Evolutionary conservation across 768 basidiomycete genomes (phyloP).

Genomic region (Solioccasus polychromus): DNA sequence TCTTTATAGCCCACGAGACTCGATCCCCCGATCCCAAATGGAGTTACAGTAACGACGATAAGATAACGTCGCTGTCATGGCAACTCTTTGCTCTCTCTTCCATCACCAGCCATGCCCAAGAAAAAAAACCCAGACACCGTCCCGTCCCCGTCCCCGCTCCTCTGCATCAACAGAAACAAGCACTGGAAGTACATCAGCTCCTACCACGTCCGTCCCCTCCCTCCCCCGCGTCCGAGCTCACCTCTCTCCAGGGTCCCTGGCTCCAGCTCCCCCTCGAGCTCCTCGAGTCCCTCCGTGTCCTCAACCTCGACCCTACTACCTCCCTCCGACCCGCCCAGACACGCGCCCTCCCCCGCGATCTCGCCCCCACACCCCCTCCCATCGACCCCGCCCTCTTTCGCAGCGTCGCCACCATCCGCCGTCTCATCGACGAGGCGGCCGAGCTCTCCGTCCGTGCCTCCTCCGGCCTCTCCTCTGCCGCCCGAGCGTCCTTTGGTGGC

Average conservation of each 20-base stretch:
- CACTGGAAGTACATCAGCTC: slow-evolving; percentile 94
- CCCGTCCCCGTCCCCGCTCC: slow-evolving; percentile 42
- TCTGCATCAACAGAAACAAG: slow-evolving; percentile 90
- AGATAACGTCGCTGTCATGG: too few relatives aligned
- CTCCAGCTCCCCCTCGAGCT: slow-evolving; percentile 84
- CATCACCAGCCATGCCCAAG: too few relatives aligned
- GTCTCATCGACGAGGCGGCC: slow-evolving; percentile 85
- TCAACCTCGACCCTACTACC: slow-evolving; percentile 75
- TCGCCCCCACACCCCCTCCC: slow-evolving; percentile 66
- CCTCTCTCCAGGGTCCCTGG: slow-evolving; percentile 73
- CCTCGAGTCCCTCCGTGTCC: slow-evolving; percentile 72
- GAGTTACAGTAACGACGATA: too few relatives aligned
- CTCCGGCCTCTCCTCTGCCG: slow-evolving; percentile 75
- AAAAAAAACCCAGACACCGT: too few relatives aligned
- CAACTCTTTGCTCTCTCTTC: too few relatives aligned
- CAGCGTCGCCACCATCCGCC: slow-evolving; percentile 68
- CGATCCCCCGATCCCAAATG: too few relatives aligned
- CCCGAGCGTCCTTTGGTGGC: slow-evolving; percentile 63
- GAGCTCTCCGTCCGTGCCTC: slow-evolving; percentile 86
- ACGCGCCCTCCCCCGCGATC: not conserved
- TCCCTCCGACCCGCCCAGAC: slow-evolving; percentile 34
- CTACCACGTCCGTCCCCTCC: slow-evolving; percentile 64
- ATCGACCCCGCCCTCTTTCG: slow-evolving; percentile 89
- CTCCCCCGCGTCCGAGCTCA: not conserved
- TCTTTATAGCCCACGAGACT: slow-evolving; percentile 25